Base-by-base conservation (phyloP, 129 eudicot genomes). In the Tanacetum coccineum region DNA sequence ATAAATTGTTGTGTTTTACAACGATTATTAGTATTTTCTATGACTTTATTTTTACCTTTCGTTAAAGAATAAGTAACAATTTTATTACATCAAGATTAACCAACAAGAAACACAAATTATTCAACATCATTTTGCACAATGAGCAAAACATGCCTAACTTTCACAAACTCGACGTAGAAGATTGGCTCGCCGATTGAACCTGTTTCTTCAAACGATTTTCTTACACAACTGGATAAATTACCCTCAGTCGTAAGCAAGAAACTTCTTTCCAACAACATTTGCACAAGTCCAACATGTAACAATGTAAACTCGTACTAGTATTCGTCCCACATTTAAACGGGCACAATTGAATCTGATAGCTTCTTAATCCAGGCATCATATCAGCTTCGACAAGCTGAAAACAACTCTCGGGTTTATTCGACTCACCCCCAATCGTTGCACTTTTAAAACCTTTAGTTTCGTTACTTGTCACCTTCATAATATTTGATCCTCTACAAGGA, bases 351-450 rank as follows among this genome's bases (percentile, higher is more conserved):
- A 74, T 74, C 45, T 74, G 73, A 5, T 74, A 74, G 53, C 78
- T 74, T 1, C 11, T 26, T 48, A 74, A 74, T 47, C 78, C 78
- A 5, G 78, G 78, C 78, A 74, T 74, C 44, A 74, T 6, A 21
- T 74, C 72, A 47, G 66, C 67, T 58, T 74, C 73, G 49, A 74
- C 78, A 4, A 74, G 3, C 78, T 74, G 78, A 58, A 74, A 74
- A 56, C 78, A 74, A n/a, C 73, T 74, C 6, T 56, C 78, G 22
- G 67, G 73, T 61, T 21, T 13, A 59, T 74, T 74, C 6, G 12
- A 19, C 28, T 46, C 59, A 8, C 78, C 73, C 11, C 67, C 73
- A 26, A 15, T 48, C 1, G 73, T 58, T 17, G 67, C 73, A 13
- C 22, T 22, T 3, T 49, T 21, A 6, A 36, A 36, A 36, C 42